Evolutionary conservation across 139 green algal species (phyloP), one percentile per base, ranked within the genome.

Genomic region (Chlamydomonas incerta): DNA sequence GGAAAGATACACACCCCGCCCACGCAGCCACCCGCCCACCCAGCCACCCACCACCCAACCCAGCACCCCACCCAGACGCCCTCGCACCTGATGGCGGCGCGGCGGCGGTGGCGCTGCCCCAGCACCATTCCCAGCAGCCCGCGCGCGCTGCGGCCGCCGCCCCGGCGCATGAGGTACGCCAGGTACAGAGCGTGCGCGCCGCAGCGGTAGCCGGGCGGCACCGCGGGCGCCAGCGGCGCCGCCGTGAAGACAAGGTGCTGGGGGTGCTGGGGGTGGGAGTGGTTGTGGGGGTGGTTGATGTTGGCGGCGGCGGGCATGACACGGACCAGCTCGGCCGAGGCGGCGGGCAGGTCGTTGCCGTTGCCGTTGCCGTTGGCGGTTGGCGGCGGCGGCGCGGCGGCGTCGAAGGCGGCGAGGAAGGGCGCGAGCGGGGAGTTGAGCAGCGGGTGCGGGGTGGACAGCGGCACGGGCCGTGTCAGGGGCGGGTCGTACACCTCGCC

Each of bases 401-500:
- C 26, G 28, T 85, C 79, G 66, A 69, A 85, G 31, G 79, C 79
- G 46, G 79, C 6, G 66, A 85, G 79, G 79, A 85, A 75, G 47
- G 79, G 79, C 28, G 79, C 65, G 31, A 85, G 47, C 20, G 79
- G 79, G 4, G 65, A 58, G 65, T 66, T 76, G 6, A 85, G 79
- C 24, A 85, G 79, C 9, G 79, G 79, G 79, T 85, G 79, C 37
- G 29, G 46, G 2, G 26, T 29, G 47, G 65, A 21, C 4, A 85
- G n/a, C 20, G 79, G 79, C 29, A 85, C 79, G 46, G 79, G n/a
- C 24, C 79, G 79, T 33, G 65, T 85, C 65, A 85, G 37, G 26
- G 79, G 79, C n/a, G 79, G 79, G 63, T 85, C 79, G 79, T 85
- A 85, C 47, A 85, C 33, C 67, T 85, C 79, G 23, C 79, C 79